Percentiles rank a stretch among this genome's conserved stretches.
phyloP scores from a whole-genome alignment of 805 yeast species.

The Barnettozyma sp. region DNA sequence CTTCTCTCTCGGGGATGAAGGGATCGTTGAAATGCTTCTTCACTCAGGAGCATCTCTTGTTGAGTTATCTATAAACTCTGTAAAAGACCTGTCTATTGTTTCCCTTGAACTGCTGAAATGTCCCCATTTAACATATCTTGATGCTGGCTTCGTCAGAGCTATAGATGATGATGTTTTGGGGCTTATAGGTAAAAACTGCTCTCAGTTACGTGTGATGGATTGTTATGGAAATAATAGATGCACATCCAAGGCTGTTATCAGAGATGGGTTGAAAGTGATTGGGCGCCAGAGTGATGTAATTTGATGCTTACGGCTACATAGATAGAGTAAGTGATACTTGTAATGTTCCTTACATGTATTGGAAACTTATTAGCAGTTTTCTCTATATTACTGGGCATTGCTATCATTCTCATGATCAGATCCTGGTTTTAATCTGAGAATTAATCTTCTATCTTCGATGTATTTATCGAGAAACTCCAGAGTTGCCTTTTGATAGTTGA shows the following conservation, averaged over 20 bases:
- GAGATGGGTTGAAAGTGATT: conserved; percentile 53
- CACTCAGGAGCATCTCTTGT: conserved; percentile 64
- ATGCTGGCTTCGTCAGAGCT: conserved; percentile 73
- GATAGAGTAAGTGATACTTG: too few species aligned
- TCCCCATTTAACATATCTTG: conserved; percentile 61
- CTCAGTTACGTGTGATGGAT: conserved; percentile 58
- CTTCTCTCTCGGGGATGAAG: conserved; percentile 53
- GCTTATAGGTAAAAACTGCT: conserved; percentile 50
- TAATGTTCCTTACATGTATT: too few species aligned
- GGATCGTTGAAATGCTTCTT: conserved; percentile 48
- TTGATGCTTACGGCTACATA: too few species aligned
- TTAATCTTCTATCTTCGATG: conserved; percentile 18
- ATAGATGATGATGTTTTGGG: conserved; percentile 66
- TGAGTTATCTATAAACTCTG: conserved; percentile 66
- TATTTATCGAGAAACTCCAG: conserved; percentile 15
- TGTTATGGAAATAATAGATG: conserved; percentile 77
- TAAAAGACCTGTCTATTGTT: conserved; percentile 47
- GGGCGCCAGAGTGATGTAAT: conserved; percentile 63
- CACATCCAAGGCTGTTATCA: conserved; percentile 44
- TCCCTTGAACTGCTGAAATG: conserved; percentile 43
- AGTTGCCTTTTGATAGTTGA: conserved; percentile 14
- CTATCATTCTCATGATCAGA: conserved; percentile 26
- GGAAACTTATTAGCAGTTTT: neutral
- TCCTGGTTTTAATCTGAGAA: conserved; percentile 34
- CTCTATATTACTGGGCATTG: neutral